Evolutionary conservation across 805 yeast species (phyloP).

Genomic region (Kluyveromyces aestuarii): DNA sequence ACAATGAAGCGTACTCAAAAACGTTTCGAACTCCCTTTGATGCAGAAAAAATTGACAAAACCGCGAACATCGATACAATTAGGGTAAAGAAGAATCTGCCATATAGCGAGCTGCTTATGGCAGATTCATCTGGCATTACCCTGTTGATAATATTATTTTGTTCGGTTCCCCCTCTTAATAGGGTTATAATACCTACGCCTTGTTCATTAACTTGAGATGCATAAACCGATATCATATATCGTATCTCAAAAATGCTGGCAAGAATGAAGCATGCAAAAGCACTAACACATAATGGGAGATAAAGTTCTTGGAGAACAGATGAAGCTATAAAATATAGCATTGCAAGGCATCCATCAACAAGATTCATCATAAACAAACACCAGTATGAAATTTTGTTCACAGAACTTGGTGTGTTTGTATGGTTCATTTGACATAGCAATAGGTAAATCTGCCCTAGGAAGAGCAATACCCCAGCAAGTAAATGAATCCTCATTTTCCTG

Average conservation of each 20-base stretch:
- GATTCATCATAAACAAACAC: slow-evolving; percentile 52
- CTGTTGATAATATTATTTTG: slow-evolving; percentile 16
- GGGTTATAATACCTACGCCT: slow-evolving; percentile 54
- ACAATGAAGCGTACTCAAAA: slow-evolving; percentile 48
- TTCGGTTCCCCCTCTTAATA: slow-evolving; percentile 44
- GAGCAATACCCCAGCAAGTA: slow-evolving; percentile 37
- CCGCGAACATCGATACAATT: slow-evolving; percentile 46
- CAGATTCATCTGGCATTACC: slow-evolving; percentile 41
- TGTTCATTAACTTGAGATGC: slow-evolving; percentile 67
- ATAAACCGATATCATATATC: slow-evolving; percentile 59
- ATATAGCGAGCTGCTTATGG: slow-evolving; percentile 48
- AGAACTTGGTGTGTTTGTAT: slow-evolving; percentile 70
- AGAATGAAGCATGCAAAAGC: slow-evolving; percentile 62
- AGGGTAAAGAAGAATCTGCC: slow-evolving; percentile 46
- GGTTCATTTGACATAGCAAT: slow-evolving; percentile 59
- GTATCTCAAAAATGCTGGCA: slow-evolving; percentile 65
- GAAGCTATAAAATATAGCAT: slow-evolving; percentile 54
- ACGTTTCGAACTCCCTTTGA: slow-evolving; percentile 42
- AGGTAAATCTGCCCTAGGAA: slow-evolving; percentile 46
- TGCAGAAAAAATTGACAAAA: slow-evolving; percentile 55
- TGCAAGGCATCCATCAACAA: slow-evolving; percentile 62
- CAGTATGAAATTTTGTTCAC: slow-evolving; percentile 65
- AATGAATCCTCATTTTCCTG: slow-evolving; percentile 30
- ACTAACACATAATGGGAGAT: slow-evolving; percentile 58
- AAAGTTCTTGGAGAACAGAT: slow-evolving; percentile 44